These are phyloP conservation scores for Verticillium albo-atrum DNA, from an alignment of 2,329 filamentous ascomycete species.

Conservation along the genomic window DNA sequence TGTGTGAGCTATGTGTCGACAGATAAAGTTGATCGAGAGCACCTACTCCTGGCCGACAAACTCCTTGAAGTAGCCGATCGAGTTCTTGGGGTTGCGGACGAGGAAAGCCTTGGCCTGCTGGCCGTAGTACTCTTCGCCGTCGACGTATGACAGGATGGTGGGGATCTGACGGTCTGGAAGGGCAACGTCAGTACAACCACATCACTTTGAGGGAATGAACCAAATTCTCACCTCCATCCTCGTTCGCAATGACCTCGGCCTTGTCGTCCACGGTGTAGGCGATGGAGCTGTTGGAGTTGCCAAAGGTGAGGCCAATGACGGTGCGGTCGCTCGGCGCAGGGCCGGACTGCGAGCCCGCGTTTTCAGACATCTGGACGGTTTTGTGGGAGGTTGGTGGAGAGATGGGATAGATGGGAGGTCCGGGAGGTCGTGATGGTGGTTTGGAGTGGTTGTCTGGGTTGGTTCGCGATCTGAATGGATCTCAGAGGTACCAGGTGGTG, in stretches of 20 bases:
- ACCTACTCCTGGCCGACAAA: constrained; percentile 88
- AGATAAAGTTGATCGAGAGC: not conserved
- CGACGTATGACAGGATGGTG: constrained; percentile 87
- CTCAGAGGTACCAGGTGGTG: not conserved
- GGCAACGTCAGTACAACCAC: constrained; percentile 5
- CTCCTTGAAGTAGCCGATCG: constrained; percentile 92
- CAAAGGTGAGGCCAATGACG: constrained; percentile 94
- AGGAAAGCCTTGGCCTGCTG: constrained; percentile 93
- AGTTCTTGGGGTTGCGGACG: constrained; percentile 88
- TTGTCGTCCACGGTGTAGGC: constrained; percentile 91
- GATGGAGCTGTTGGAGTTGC: constrained; percentile 98
- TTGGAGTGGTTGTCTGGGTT: not conserved
- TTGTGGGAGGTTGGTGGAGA: not conserved
- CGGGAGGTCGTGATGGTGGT: not conserved
- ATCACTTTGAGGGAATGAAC: constrained; percentile 9
- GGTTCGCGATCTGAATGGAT: not conserved
- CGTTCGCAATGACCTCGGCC: constrained; percentile 96
- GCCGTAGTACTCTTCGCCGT: constrained; percentile 95
- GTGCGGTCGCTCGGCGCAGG: constrained; percentile 54
- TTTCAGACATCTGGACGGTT: constrained; percentile 38
- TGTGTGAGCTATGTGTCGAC: constrained; percentile 12
- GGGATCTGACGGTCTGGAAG: constrained; percentile 88
- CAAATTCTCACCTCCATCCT: constrained; percentile 74
- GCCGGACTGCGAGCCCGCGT: constrained; percentile 35
- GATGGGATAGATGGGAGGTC: constrained; percentile 1